Evolutionary conservation across 306 rosid genomes (phyloP), one percentile per base, ranked within the genome.

Genomic region (Mucuna pruriens): DNA sequence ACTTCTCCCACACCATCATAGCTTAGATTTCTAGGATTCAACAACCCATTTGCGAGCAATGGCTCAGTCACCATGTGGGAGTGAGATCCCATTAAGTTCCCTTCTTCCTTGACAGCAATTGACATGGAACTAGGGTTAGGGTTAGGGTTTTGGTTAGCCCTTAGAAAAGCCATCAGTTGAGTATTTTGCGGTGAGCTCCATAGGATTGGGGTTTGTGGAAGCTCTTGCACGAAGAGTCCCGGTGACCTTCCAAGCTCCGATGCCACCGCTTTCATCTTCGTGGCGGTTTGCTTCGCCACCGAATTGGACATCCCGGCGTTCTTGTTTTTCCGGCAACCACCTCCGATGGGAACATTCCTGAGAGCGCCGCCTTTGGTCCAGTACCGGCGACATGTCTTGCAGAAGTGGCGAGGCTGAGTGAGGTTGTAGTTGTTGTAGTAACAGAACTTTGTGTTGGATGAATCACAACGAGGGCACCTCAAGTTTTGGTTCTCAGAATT

Each of bases 331-430:
- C 84, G 75, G 80, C 84, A 81, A 36, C 84, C 84, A 5, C 84
- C 84, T 2, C 84, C 84, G 61, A 81, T 81, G 13, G 84, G 84
- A 16, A 81, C 80, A 51, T 81, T 81, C n/a, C 84, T 19, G 16
- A 81, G 73, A 39, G 84, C 84, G 0, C 84, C 84, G 0, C 84
- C 84, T 81, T 81, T 81, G 20, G 84, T 81, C 84, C 99, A 95
- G 77, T 95, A 95, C 0, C 99, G 95, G 82, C 99, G 99, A 70
- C 99, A 95, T 15, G 97, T 91, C 87, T 95, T 95, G 88, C 99
- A 95, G 89, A 95, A 95, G 86, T 95, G 97, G 65, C 99, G 99
- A 11, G 99, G 99, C 89, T 95, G 98, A 34, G 98, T 91, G 81
- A 95, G 97, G 87, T 95, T 95, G 90, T 81, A 81, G 68, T 81